Evolutionary conservation across 2,329 filamentous ascomycete species (phyloP).

Genomic region (Cadophora gregata): DNA sequence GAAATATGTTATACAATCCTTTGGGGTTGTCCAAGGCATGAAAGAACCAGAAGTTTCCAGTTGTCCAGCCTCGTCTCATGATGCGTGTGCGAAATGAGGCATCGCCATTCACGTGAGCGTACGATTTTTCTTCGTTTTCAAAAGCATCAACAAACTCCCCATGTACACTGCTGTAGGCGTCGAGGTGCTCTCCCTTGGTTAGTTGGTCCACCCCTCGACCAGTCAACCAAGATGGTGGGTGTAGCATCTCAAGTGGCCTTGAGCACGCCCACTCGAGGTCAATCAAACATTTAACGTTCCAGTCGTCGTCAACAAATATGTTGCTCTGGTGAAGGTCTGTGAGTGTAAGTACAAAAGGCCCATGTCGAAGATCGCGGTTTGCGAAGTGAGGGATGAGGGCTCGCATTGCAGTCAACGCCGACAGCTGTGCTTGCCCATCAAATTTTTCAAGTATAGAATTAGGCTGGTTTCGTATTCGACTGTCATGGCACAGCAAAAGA

Average conservation of each 20-base stretch:
- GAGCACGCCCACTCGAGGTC: slow-evolving; percentile 46
- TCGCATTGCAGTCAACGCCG: slow-evolving; percentile 42
- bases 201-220: slow-evolving; percentile 28
- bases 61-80: slow-evolving; percentile 36
- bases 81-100: slow-evolving; percentile 28
- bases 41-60: slow-evolving; percentile 40
- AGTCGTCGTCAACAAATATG: slow-evolving; percentile 47
- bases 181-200: slow-evolving; percentile 30
- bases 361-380: slow-evolving; percentile 36
- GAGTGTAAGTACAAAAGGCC: slow-evolving; percentile 46
- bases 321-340: slow-evolving; percentile 51
- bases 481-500: slow-evolving; percentile 46
- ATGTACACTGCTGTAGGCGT: slow-evolving; percentile 16
- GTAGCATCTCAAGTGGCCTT: slow-evolving; percentile 43
- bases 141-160: slow-evolving; percentile 36
- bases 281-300: slow-evolving; percentile 45
- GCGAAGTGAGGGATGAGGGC: slow-evolving; percentile 37
- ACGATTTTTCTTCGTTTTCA: slow-evolving; percentile 32
- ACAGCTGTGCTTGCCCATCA: slow-evolving; percentile 44
- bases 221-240: slow-evolving; percentile 44
- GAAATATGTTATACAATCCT: slow-evolving; percentile 37
- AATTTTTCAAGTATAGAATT: slow-evolving; percentile 42
- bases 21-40: slow-evolving; percentile 37
- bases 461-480: slow-evolving; percentile 44
- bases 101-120: slow-evolving; percentile 23